Evolutionary conservation across 805 yeast genomes (phyloP).

Genomic region (Ogataea methylovora): DNA sequence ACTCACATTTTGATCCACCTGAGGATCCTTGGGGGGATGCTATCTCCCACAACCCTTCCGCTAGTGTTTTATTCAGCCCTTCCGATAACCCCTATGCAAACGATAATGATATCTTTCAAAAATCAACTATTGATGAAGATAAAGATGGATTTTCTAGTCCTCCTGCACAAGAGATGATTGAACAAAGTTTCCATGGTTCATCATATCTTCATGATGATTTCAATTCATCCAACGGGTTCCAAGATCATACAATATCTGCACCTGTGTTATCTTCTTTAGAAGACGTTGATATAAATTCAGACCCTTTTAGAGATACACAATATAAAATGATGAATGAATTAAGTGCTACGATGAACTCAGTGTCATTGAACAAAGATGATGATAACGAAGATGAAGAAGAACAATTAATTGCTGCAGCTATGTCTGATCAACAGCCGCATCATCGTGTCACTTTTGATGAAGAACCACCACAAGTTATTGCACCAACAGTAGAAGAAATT

Average conservation of each 20-base stretch:
- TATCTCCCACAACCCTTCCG: conserved; percentile 29
- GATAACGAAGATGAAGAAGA: conserved; percentile 4
- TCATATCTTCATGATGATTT: too few species aligned
- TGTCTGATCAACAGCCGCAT: background rate
- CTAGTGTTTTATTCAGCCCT: conserved; percentile 13
- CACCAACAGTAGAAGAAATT: conserved; percentile 6
- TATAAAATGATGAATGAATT: conserved; percentile 8
- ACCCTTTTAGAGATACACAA: conserved; percentile 3
- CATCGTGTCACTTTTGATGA: conserved; percentile 4
- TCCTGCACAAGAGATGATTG: conserved; percentile 4
- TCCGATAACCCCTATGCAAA: conserved; percentile 16
- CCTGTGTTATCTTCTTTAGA: conserved; percentile 3
- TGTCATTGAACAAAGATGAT: conserved; percentile 7
- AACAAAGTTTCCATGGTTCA: too few species aligned
- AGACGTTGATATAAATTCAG: conserved; percentile 14
- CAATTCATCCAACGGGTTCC: too few species aligned
- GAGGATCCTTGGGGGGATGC: conserved; percentile 48
- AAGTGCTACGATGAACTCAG: conserved; percentile 13
- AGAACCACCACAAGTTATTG: conserved; percentile 4
- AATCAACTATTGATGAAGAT: conserved; percentile 12
- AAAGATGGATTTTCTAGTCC: conserved; percentile 2
- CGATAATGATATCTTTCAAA: conserved; percentile 10
- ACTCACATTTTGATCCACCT: background rate
- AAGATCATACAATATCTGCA: too few species aligned
- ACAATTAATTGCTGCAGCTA: conserved; percentile 8